phyloP scores from a whole-genome alignment of 2,329 filamentous ascomycete species.

The Amylocarpus encephaloides region DNA sequence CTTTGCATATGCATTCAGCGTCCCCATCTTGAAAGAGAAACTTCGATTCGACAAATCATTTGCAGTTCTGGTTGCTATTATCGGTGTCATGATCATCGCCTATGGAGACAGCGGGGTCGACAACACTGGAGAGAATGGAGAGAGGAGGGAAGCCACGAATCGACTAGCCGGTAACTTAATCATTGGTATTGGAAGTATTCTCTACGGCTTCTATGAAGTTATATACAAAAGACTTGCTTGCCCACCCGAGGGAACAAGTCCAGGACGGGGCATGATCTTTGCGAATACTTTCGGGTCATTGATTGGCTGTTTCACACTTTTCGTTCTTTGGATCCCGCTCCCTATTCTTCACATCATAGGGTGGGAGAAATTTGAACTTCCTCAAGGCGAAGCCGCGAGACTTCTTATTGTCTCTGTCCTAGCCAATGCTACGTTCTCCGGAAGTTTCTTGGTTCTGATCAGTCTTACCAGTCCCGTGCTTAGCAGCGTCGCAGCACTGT shows the following conservation, averaged over 20 bases:
- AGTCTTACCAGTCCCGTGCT: constrained; percentile 88
- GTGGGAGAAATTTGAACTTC: constrained; percentile 77
- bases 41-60: constrained; percentile 78
- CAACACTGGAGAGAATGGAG: constrained; percentile 43
- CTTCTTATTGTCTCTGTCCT: constrained; percentile 75
- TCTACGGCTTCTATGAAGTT: constrained; percentile 97
- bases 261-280: constrained; percentile 90
- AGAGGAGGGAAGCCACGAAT: constrained; percentile 51
- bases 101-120: constrained; percentile 70
- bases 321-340: constrained; percentile 86
- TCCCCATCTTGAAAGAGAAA: constrained; percentile 81
- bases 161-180: constrained; percentile 81
- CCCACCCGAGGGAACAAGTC: constrained; percentile 79
- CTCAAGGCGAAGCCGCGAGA: constrained; percentile 68
- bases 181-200: constrained; percentile 81
- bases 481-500: constrained; percentile 81
- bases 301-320: constrained; percentile 80
- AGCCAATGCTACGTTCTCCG: constrained; percentile 87
- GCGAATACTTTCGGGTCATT: constrained; percentile 86
- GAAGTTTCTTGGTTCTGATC: constrained; percentile 88
- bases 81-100: constrained; percentile 88
- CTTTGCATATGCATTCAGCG: constrained; percentile 95
- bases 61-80: constrained; percentile 79
- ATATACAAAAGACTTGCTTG: constrained; percentile 92
- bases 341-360: constrained; percentile 75